Evolutionary conservation across 169 alveolate genomes (phyloP).

Genomic region (Plasmodium falciparum): DNA sequence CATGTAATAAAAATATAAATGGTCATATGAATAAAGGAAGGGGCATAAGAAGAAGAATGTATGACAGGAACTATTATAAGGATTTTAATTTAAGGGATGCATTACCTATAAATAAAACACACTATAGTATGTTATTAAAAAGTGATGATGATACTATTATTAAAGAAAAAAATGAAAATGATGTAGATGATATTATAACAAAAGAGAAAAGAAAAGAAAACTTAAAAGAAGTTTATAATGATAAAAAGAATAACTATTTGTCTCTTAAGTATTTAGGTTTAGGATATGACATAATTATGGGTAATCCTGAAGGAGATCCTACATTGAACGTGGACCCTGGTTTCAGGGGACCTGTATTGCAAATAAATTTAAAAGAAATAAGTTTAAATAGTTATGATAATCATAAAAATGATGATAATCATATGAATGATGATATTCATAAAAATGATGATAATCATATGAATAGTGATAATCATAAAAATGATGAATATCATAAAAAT

Average conservation of each 20-base stretch:
- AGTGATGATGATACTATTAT: background rate
- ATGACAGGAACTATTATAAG: background rate
- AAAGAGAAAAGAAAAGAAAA: background rate
- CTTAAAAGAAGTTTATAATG: no score
- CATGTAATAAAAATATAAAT: background rate
- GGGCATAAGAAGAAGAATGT: background rate
- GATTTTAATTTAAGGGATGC: slow-evolving; percentile 48
- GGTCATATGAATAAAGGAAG: background rate
- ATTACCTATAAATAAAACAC: background rate
- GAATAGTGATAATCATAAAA: background rate
- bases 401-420: background rate
- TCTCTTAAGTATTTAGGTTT: slow-evolving; percentile 85
- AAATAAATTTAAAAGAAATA: slow-evolving; percentile 51
- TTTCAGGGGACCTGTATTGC: slow-evolving; percentile 86
- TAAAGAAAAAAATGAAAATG: background rate
- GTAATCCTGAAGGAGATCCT: slow-evolving; percentile 91
- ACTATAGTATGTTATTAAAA: no score
- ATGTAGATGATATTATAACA: slow-evolving; percentile 3
- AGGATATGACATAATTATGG: slow-evolving; percentile 88
- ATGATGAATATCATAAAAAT: background rate
- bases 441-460: background rate
- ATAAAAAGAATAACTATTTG: slow-evolving; percentile 12
- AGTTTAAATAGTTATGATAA: slow-evolving; percentile 6
- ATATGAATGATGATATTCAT: background rate
- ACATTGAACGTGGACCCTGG: slow-evolving; percentile 89